These are phyloP conservation scores for Xenoacremonium recifei DNA, from an alignment of 2,329 filamentous ascomycete genomes.

Conservation along the genomic window DNA sequence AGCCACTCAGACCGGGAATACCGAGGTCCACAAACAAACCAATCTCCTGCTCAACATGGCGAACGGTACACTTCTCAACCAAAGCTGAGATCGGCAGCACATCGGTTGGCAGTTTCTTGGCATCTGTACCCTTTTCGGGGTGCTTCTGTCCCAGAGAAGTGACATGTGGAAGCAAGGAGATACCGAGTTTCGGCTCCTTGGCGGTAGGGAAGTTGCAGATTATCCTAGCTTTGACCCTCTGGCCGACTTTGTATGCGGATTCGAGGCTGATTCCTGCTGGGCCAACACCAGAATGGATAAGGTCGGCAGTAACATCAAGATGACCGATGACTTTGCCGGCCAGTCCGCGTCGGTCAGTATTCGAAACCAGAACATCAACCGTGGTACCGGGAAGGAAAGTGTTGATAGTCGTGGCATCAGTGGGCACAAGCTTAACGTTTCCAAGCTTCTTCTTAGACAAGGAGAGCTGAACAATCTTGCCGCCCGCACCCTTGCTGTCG, in stretches of 20 bases:
- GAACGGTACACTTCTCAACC: constrained; percentile 74
- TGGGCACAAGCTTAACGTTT: constrained; percentile 63
- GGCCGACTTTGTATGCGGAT: constrained; percentile 77
- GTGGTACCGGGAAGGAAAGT: constrained; percentile 89
- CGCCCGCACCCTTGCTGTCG: constrained; percentile 69
- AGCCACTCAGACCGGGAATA: constrained; percentile 66
- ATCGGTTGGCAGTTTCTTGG: constrained; percentile 52
- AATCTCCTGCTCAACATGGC: constrained; percentile 74
- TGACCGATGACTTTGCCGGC: constrained; percentile 89
- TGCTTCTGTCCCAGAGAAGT: constrained; percentile 56
- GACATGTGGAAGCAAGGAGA: constrained; percentile 87
- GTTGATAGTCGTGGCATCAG: constrained; percentile 81
- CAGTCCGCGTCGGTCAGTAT: constrained; percentile 72
- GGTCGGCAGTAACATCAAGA: constrained; percentile 85
- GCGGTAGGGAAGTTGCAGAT: constrained; percentile 82
- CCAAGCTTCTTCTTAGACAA: constrained; percentile 69
- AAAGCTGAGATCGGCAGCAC: constrained; percentile 70
- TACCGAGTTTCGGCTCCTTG: constrained; percentile 78
- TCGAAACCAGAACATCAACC: constrained; percentile 79
- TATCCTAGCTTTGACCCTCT: constrained; percentile 81
- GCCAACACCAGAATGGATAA: constrained; percentile 81
- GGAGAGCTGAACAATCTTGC: constrained; percentile 84
- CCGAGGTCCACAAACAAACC: constrained; percentile 79
- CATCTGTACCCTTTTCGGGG: constrained; percentile 30
- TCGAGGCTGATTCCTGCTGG: constrained; percentile 68